Evolutionary conservation across 257 asterid genomes (phyloP), one percentile per base, ranked within the genome.

Genomic region (Ajuga chamaepitys): DNA sequence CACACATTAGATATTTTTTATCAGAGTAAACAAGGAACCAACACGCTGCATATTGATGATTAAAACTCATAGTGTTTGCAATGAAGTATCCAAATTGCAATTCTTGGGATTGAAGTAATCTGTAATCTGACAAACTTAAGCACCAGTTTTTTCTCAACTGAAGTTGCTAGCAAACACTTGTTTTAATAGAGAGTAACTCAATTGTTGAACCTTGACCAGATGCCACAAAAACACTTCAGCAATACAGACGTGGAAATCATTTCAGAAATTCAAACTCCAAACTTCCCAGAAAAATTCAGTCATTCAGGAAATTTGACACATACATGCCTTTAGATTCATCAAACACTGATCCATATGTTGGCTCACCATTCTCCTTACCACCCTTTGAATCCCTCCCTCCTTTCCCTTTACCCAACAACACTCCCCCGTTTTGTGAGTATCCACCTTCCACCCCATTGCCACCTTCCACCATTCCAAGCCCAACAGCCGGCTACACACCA

Each of bases 361-460:
- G 90, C 46, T 85, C 98, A 17, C 96, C 98, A 6, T 80, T 82
- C 78, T 79, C 89, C 50, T 34, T 85, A 28, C 86, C 97, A 53
- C 98, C 98, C 17, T 89, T 59, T 35, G 94, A 89, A 26, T 88
- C 97, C 7, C 90, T 87, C 1, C 77, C 96, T n/a, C 99, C 99
- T 0, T 58, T 80, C 32, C 73, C 95, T 13, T 68, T 75, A 12
- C 84, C 89, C 0, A 81, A 73, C 14, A 75, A 75, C 30, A 24
- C 80, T 71, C 90, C 97, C 74, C 93, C 95, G 16, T 82, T 44
- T 17, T 89, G 97, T 45, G 40, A 77, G 2, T 47, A 78, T 61
- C 91, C 98, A 7, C 95, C 95, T 13, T 53, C 62, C 25, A 63
- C 75, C 51, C 83, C 81, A 3, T 75, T 21, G 26, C 67, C 87